These are phyloP conservation scores for Trametes elegans DNA, from an alignment of 768 basidiomycete genomes.

Conservation along the genomic window DNA sequence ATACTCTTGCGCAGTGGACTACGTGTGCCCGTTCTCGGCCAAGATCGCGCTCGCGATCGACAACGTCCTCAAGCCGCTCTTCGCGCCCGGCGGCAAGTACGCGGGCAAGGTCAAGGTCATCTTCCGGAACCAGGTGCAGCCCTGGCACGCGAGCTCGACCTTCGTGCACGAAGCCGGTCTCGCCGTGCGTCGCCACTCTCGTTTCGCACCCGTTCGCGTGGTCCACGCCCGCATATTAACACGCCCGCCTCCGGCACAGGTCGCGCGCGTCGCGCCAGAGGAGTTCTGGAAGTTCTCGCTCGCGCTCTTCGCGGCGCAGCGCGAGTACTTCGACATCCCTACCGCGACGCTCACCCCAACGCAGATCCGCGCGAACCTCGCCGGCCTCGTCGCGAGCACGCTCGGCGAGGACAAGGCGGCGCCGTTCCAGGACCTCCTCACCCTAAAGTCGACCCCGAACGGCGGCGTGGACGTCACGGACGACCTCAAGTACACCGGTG, in stretches of 20 bases:
- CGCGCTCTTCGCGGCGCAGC: conserved; percentile 66
- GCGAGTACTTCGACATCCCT: conserved; percentile 79
- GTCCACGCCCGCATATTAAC: background rate
- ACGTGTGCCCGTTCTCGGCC: conserved; percentile 81
- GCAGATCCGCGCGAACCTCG: conserved; percentile 74
- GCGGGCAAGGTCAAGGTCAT: conserved; percentile 72
- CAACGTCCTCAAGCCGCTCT: conserved; percentile 53
- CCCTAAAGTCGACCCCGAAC: conserved; percentile 62
- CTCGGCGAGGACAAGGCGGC: conserved; percentile 49
- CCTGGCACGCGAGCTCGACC: conserved; percentile 78
- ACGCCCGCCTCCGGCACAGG: conserved; percentile 37
- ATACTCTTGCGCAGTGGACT: conserved; percentile 57
- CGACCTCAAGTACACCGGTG: conserved; percentile 87
- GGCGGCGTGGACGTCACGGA: conserved; percentile 82
- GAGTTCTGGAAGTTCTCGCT: conserved; percentile 79
- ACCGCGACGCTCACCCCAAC: conserved; percentile 61
- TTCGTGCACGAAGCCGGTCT: conserved; percentile 80
- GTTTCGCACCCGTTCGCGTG: background rate
- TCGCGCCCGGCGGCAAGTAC: conserved; percentile 60
- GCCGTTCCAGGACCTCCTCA: conserved; percentile 60
- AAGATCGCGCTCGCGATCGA: conserved; percentile 63
- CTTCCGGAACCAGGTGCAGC: conserved; percentile 69
- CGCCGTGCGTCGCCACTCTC: conserved; percentile 47
- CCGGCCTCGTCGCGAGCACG: conserved; percentile 52
- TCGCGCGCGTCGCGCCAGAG: conserved; percentile 67